Base-by-base conservation (phyloP, 2,329 filamentous ascomycete genomes). In the Pseudogymnoascus sp. region DNA sequence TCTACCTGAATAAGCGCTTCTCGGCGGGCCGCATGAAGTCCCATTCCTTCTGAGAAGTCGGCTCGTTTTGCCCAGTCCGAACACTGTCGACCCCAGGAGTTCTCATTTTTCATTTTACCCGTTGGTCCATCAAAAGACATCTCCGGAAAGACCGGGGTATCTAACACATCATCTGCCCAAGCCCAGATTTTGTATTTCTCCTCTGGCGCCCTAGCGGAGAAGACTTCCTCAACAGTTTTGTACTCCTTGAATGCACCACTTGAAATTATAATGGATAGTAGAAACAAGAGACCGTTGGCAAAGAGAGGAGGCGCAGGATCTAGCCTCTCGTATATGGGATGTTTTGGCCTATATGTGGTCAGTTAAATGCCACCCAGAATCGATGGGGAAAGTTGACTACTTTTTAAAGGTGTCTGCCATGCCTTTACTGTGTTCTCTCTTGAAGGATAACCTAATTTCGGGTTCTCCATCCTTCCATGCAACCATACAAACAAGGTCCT, bases 401-500 rank as follows among this genome's bases (percentile, higher is more conserved):
- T 65, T 65, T 60, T 64, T 65, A 11, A 7, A 53, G 41, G 47
- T 62, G 6, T 65, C 41, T 64, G 59, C 30, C 28, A 62, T n/a
- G n/a, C n/a, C n/a, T 18, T 18, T 18, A 18, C 18, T 18, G 18
- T 18, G 18, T 39, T 65, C 59, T 62, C 47, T 65, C 60, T 65
- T 65, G 11, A 64, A 65, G 60, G 43, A 60, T 64, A 64, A 62
- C 37, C 63, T 63, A 57, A 65, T 64, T 22, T 65, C 50, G 60
- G 20, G 60, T 53, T 64, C 39, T 66, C 22, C 41, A 53, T 63
- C 36, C 65, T 66, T 66, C 41, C 33, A 65, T 65, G 20, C 1
- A 63, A 65, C 58, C 28, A 66, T 66, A 22, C 12, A 65, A 60
- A 65, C n/a, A 12, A 66, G 62, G n/a, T 66, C 60, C 38, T 66